Conservation (phyloP, 805 yeast species). For the Lipomyces yamadae region DNA sequence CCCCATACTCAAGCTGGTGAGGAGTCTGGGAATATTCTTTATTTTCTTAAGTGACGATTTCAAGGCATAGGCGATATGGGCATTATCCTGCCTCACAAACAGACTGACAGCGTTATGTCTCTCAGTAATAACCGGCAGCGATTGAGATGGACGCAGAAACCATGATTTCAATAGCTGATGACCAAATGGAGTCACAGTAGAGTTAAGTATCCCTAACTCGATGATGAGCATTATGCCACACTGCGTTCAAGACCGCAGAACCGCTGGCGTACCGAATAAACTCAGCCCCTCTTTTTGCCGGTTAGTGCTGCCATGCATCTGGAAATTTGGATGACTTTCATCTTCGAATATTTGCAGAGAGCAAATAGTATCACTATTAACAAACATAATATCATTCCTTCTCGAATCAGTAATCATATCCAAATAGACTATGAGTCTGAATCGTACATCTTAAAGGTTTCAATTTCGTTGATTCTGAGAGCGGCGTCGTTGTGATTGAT, state of each 20-base stretch:
- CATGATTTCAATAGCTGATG: constrained; percentile 44
- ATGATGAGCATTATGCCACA: not conserved
- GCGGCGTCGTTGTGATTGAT: constrained; percentile 11
- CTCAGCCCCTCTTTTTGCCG: constrained; percentile 31
- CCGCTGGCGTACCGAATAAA: constrained; percentile 26
- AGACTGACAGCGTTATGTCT: constrained; percentile 45
- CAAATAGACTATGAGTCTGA: not conserved
- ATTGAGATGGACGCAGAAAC: constrained; percentile 47
- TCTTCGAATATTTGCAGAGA: constrained; percentile 42
- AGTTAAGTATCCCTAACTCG: constrained; percentile 34
- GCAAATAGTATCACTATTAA: constrained; percentile 44
- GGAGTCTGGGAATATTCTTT: constrained; percentile 43
- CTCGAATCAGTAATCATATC: not conserved
- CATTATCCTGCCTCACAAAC: constrained; percentile 40
- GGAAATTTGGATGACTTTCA: constrained; percentile 39
- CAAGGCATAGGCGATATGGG: constrained; percentile 39
- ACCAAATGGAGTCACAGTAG: constrained; percentile 45
- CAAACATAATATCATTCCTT: constrained; percentile 37
- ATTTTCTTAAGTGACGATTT: constrained; percentile 39
- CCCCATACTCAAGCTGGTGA: constrained; percentile 42
- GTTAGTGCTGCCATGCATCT: constrained; percentile 22
- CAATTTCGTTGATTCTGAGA: constrained; percentile 34
- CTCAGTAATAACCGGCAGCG: constrained; percentile 41
- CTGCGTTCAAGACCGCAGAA: not conserved
- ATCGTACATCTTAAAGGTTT: constrained; percentile 21